Base-by-base conservation (phyloP, 2,329 filamentous ascomycete species). In the Furcasterigmium sp. region DNA sequence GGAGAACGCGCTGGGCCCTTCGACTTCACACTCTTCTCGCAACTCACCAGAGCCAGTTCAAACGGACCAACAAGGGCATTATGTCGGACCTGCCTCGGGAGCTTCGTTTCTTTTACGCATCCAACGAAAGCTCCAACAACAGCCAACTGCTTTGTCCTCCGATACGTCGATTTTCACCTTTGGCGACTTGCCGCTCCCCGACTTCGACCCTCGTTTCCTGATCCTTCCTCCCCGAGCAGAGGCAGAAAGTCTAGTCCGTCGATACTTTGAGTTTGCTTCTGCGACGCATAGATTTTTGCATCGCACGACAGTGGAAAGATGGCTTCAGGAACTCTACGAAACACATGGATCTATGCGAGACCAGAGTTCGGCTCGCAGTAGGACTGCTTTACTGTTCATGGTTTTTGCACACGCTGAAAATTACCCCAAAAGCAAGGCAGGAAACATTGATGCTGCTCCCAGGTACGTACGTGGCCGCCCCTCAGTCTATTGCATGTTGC, bases 201-300 rank as follows among this genome's bases (percentile, higher is more conserved):
- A 62, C 1, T 57, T 57, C 21, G 59, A 62, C 9, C 58, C 64
- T 7, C 52, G 56, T 13, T 60, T 61, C 21, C 63, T 67, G 51
- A 52, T 67, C 52, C 46, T 76, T 54, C 61, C 67, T 18, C 46
- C 72, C 26, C 59, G 62, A 30, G 55, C 63, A 10, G 57, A 58
- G 17, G 54, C 57, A 5, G 50, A 57, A 34, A 48, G 50, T 1
- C 39, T 79, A 18, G 58, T 78, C 1, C 63, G 67, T 21, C 58
- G 73, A 5, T 78, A 78, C 43, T 78, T 79, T 49, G 75, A 77
- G 41, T 76, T 73, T 51, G 73, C 73, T 1, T 73, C 75, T 41
- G 72, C 76, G 2, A 78, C 75, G 0, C 75, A 78, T 51, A 65
- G 74, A 1, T 78, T 78, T 44, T 50, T 78, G 8, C 74, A 78